Evolutionary conservation across 2,329 filamentous ascomycete genomes (phyloP).

Genomic region (Hymenoscyphus fraxineus): DNA sequence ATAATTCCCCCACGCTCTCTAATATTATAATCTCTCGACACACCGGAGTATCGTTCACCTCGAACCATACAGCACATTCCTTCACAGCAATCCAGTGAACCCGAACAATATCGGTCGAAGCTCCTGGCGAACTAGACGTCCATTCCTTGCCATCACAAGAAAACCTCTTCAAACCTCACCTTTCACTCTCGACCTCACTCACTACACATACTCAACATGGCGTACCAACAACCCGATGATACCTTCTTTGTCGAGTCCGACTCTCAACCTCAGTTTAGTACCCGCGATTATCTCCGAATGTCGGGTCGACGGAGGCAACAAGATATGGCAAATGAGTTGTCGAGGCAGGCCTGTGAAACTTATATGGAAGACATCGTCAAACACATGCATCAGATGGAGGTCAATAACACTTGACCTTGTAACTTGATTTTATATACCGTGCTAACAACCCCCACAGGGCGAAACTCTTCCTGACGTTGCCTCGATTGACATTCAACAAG

Average conservation of each 20-base stretch:
- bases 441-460: constrained; percentile 46
- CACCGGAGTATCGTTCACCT: constrained; percentile 24
- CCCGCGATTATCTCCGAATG: constrained; percentile 73
- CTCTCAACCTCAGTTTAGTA: constrained; percentile 32
- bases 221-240: constrained; percentile 55
- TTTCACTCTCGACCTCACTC: not conserved
- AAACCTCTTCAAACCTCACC: constrained; percentile 13
- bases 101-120: constrained; percentile 34
- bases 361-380: constrained; percentile 92
- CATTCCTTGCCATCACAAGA: constrained; percentile 28
- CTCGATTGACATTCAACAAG: constrained; percentile 97
- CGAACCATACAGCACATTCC: constrained; percentile 30
- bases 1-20: constrained; percentile 31
- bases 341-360: constrained; percentile 77
- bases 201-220: constrained; percentile 29
- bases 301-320: constrained; percentile 81
- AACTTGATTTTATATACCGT: constrained; percentile 9
- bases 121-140: constrained; percentile 38
- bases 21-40: constrained; percentile 33
- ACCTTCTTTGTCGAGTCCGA: constrained; percentile 62
- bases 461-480: constrained; percentile 94
- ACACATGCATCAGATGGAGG: constrained; percentile 95
- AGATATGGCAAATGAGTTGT: constrained; percentile 84
- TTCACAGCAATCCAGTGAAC: constrained; percentile 29
- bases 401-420: constrained; percentile 31